Conservation (phyloP, 108 stramenopile genomes). For the Cylindrotheca fusiformis region DNA sequence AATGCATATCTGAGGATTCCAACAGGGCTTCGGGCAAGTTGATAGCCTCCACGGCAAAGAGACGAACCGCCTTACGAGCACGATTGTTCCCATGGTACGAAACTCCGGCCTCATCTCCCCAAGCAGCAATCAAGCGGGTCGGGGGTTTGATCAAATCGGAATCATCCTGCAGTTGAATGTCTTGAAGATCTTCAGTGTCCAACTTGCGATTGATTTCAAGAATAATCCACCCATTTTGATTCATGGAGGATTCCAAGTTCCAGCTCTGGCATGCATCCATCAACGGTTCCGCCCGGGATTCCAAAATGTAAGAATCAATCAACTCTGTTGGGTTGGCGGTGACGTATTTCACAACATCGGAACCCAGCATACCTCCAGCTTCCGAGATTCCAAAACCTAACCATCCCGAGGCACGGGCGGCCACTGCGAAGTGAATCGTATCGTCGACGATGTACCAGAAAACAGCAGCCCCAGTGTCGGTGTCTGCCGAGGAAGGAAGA, state of each 20-base stretch:
- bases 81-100: slow-evolving; percentile 41
- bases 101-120: slow-evolving; percentile 38
- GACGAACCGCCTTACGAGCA: slow-evolving; percentile 27
- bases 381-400: slow-evolving; percentile 37
- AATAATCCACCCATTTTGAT: slow-evolving; percentile 37
- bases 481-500: neutral
- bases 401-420: slow-evolving; percentile 42
- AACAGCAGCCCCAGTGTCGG: slow-evolving; percentile 26
- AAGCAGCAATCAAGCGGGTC: slow-evolving; percentile 49
- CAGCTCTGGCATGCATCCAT: slow-evolving; percentile 32
- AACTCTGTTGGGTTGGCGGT: slow-evolving; percentile 22
- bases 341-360: slow-evolving; percentile 31
- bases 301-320: slow-evolving; percentile 39
- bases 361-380: slow-evolving; percentile 36
- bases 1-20: slow-evolving; percentile 4
- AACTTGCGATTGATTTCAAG: slow-evolving; percentile 38
- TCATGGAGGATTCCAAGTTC: slow-evolving; percentile 26
- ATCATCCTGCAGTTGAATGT: slow-evolving; percentile 33
- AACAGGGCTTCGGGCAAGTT: slow-evolving; percentile 8
- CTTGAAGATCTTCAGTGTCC: slow-evolving; percentile 46
- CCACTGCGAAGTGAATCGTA: slow-evolving; percentile 28
- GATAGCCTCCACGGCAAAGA: slow-evolving; percentile 18
- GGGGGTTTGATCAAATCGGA: slow-evolving; percentile 5
- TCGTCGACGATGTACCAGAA: slow-evolving; percentile 33
- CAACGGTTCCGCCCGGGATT: slow-evolving; percentile 5